Evolutionary conservation across 2,329 filamentous ascomycete genomes (phyloP).

Genomic region (Nectriaceae sp.): DNA sequence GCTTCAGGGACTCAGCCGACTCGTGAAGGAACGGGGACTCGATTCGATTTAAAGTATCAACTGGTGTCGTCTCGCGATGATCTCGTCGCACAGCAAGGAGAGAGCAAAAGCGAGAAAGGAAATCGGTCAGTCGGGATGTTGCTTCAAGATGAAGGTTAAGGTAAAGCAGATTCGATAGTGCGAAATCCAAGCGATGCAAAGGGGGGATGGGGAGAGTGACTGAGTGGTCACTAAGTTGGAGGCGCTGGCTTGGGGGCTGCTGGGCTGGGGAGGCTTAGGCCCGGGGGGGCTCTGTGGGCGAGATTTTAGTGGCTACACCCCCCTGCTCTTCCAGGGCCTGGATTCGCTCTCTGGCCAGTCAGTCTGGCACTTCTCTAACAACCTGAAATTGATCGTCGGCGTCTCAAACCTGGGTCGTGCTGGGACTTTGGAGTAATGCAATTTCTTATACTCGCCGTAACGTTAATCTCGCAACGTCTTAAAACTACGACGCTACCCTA

Average conservation of each 20-base stretch:
- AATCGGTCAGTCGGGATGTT: constrained; percentile 7
- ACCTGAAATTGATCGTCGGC: not conserved
- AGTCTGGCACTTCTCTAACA: not conserved
- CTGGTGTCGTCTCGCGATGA: not conserved
- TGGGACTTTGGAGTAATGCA: not conserved
- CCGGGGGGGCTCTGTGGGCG: not conserved
- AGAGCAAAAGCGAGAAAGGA: constrained; percentile 4
- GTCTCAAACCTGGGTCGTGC: not conserved
- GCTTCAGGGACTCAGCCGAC: not conserved
- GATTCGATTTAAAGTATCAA: too few species aligned
- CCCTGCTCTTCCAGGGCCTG: not conserved
- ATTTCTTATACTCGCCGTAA: not conserved
- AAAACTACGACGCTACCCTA: not conserved
- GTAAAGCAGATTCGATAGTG: not conserved
- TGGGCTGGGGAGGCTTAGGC: not conserved
- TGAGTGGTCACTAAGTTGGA: not conserved
- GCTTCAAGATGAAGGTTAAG: not conserved
- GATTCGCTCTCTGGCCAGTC: not conserved
- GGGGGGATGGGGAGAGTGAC: not conserved
- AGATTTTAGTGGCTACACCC: not conserved
- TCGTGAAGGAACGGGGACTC: not conserved
- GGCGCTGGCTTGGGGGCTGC: not conserved
- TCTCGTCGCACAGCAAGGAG: constrained; percentile 33
- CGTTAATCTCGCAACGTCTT: not conserved
- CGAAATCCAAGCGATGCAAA: not conserved